Conservation (phyloP, 208 protist genomes). For the Naegleria lovaniensis region DNA sequence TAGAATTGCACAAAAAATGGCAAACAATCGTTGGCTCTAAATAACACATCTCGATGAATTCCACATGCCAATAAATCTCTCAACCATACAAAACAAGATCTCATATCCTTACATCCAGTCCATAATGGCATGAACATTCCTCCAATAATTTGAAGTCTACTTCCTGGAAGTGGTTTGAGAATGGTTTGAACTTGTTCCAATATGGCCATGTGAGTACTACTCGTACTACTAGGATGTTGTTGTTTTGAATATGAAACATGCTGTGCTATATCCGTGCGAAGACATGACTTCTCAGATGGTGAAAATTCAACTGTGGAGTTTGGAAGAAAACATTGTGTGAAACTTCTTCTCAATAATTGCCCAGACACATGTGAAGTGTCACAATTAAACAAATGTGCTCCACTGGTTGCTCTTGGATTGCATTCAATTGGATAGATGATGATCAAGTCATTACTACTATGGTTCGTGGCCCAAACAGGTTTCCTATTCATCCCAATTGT, state of each 20-base stretch:
- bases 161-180: background rate
- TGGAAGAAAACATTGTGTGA: background rate
- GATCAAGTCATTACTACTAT: background rate
- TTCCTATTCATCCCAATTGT: too few species aligned
- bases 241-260: too few species aligned
- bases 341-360: background rate
- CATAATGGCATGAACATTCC: background rate
- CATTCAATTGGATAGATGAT: background rate
- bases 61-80: background rate
- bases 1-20: background rate
- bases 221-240: background rate
- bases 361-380: background rate
- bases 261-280: too few species aligned
- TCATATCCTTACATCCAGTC: background rate
- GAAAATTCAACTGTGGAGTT: too few species aligned
- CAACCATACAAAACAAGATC: background rate
- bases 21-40: background rate
- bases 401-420: conserved; percentile 4
- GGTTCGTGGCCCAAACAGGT: too few species aligned
- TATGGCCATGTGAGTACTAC: background rate
- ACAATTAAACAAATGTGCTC: background rate
- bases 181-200: background rate
- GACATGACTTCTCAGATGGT: too few species aligned
- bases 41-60: background rate
- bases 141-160: background rate